phyloP scores from a whole-genome alignment of 768 basidiomycete species.

The Xerocomellus amylosporus region DNA sequence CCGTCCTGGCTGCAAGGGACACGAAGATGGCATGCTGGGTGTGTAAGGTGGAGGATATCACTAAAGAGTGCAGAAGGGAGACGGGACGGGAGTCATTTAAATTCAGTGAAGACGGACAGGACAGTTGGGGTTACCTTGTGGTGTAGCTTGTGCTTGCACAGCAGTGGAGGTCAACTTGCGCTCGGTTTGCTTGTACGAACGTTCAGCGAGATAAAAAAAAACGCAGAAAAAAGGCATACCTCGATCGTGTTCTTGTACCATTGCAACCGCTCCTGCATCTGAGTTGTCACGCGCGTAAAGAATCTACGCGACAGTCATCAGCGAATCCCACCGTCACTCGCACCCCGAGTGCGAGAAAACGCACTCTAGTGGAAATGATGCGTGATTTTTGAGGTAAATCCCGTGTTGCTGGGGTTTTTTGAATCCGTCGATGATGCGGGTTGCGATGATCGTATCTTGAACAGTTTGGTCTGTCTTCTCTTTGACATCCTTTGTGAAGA shows the following conservation, averaged over 20 bases:
- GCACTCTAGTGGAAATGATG: slow-evolving; percentile 77
- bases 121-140: slow-evolving; percentile 53
- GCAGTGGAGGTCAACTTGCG: slow-evolving; percentile 71
- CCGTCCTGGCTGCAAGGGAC: slow-evolving; percentile 72
- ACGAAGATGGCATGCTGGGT: slow-evolving; percentile 78
- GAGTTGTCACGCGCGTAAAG: slow-evolving; percentile 66
- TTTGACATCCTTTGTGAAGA: slow-evolving; percentile 62
- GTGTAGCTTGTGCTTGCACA: slow-evolving; percentile 61
- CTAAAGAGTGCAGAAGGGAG: slow-evolving; percentile 34
- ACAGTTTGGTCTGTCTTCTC: slow-evolving; percentile 73
- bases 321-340: too few species aligned
- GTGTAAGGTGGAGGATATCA: slow-evolving; percentile 72
- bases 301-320: slow-evolving; percentile 43
- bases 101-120: neutral
- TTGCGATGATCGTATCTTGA: slow-evolving; percentile 76
- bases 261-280: slow-evolving; percentile 66
- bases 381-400: slow-evolving; percentile 70
- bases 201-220: slow-evolving; percentile 15
- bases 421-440: slow-evolving; percentile 75
- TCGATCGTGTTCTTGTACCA: slow-evolving; percentile 85
- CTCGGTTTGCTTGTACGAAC: slow-evolving; percentile 55
- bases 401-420: slow-evolving; percentile 69
- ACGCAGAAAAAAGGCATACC: too few species aligned
- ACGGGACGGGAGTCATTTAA: neutral
- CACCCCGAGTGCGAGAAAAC: slow-evolving; percentile 22